Evolutionary conservation across 1,284 basidiomycete genomes (phyloP), one percentile per base, ranked within the genome.

Genomic region (Mrakiaceae sp.): DNA sequence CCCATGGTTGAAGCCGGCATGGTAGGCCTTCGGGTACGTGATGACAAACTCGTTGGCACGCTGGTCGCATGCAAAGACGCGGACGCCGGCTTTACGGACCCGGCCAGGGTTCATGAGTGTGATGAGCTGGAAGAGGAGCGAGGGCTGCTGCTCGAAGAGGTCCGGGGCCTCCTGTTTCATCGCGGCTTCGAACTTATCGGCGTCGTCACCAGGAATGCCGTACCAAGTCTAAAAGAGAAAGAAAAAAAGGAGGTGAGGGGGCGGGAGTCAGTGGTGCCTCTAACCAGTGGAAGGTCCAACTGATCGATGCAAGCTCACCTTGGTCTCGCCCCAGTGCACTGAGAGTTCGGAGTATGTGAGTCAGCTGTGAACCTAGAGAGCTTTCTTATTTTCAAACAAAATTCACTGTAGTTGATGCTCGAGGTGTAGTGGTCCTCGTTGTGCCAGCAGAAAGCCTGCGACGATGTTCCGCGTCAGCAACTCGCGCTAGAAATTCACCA

Each of bases 361-460:
- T 27, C 27, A 27, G 27, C 27, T 27, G 27, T 27, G 27, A 27
- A 27, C 27, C 27, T 27, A 27, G 27, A 27, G 27, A 27, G 2
- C 27, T 27, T 27, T 27, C 27, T 1, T 27, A 27, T 27, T 27
- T 27, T 27, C 27, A 27, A 43, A 9, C 5, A 51, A 12, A 4
- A 78, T 88, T 74, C 76, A 93, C 90, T 93, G 77, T 87, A 94
- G 75, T 95, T 95, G 71, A 94, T 84, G 73, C 89, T 92, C 76
- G 96, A 98, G 10, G 94, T 98, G 76, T 95, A 96, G 78, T 98
- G 96, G 78, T 98, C 96, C 85, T 99, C 96, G 74, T 98, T 98
- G 78, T 99, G 96, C 96, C 96, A 99, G 76, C 95, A 98, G 77
- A 99, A 99, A 1, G 96, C 55, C 55, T 40, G 46, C 6, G 46